Percentiles rank a stretch among this genome's conserved stretches.
These are phyloP conservation scores for Intubia oerlemansii DNA, from an alignment of 2,329 filamentous ascomycete genomes.

Conservation along the genomic window DNA sequence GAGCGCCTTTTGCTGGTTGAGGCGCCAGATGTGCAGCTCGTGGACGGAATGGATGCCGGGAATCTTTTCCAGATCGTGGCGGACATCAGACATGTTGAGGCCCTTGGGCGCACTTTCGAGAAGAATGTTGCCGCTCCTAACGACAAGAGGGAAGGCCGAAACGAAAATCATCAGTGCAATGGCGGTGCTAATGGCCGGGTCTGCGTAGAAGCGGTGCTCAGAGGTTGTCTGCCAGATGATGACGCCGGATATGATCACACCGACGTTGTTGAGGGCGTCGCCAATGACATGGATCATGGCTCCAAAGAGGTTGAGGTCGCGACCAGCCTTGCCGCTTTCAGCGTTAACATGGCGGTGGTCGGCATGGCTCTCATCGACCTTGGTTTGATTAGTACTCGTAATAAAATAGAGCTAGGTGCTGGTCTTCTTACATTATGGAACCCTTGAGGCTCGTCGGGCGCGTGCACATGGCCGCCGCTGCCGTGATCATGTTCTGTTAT, in stretches of 20 bases:
- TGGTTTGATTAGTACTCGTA: no score
- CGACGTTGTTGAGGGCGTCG: conserved; percentile 56
- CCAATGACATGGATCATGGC: conserved; percentile 50
- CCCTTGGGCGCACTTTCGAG: conserved; percentile 43
- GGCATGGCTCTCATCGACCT: conserved; percentile 16
- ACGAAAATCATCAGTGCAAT: conserved; percentile 54
- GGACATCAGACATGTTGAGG: conserved; percentile 38
- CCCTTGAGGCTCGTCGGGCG: conserved; percentile 1
- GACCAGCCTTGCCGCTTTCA: conserved; percentile 15
- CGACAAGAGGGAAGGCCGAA: conserved; percentile 40
- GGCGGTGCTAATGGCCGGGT: conserved; percentile 45
- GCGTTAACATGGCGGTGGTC: conserved; percentile 25
- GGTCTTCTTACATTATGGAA: no score
- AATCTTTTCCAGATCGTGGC: conserved; percentile 48
- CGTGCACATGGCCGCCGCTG: conserved; percentile 10
- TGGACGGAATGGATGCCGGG: conserved; percentile 45
- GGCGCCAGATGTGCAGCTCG: conserved; percentile 53
- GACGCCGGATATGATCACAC: conserved; percentile 47
- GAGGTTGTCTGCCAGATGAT: conserved; percentile 45
- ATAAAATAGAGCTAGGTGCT: no score
- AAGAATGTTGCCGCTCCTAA: conserved; percentile 40
- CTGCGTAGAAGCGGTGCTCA: conserved; percentile 43
- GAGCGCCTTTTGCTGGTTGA: conserved; percentile 48
- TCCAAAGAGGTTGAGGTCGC: conserved; percentile 50
- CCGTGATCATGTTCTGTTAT: conserved; percentile 8